Base-by-base conservation (phyloP, 148 eudicot genomes). In the Rhododendron molle region DNA sequence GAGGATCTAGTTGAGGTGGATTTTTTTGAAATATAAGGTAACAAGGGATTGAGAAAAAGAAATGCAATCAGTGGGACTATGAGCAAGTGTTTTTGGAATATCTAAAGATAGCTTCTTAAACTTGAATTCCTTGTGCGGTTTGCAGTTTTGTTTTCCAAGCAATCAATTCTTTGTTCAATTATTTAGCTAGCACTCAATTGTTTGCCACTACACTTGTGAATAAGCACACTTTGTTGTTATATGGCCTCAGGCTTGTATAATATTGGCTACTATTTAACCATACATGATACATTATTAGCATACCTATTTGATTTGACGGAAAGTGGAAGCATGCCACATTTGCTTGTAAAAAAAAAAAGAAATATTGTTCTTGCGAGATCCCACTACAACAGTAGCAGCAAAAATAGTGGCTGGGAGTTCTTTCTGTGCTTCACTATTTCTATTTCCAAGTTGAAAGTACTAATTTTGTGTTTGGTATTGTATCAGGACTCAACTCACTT, bases 401-500 rank as follows among this genome's bases (percentile, higher is more conserved):
- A 67, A 67, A 67, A 26, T n/a, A 65, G 10, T 18, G 74, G 32
- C 72, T 26, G 0, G n/a, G 72, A 65, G 20, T 67, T 65, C 54
- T 67, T 21, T 80, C 65, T 34, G 26, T 54, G 8, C n/a, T 23
- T 58, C 62, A 15, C 8, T 67, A 16, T 85, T 69, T 52, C 26
- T 50, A 38, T 26, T 78, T 26, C 73, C 71, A 9, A n/a, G 38
- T 58, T 58, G 28, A n/a, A 32, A 32, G 40, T 72, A 73, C 81
- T 72, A 67, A 85, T 46, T 20, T 43, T 11, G 71, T 76, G 20
- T 56, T 65, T 76, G 10, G 1, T 86, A 36, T 81, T 10, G 58
- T 46, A 40, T 60, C 89, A 91, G 93, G 92, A 83, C 85, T 69
- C 83, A 72, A 7, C 67, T 84, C 44, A 62, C 54, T 30, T 85